Conservation (phyloP, 2,329 filamentous ascomycete genomes). For the Blastomyces emzantsi region DNA sequence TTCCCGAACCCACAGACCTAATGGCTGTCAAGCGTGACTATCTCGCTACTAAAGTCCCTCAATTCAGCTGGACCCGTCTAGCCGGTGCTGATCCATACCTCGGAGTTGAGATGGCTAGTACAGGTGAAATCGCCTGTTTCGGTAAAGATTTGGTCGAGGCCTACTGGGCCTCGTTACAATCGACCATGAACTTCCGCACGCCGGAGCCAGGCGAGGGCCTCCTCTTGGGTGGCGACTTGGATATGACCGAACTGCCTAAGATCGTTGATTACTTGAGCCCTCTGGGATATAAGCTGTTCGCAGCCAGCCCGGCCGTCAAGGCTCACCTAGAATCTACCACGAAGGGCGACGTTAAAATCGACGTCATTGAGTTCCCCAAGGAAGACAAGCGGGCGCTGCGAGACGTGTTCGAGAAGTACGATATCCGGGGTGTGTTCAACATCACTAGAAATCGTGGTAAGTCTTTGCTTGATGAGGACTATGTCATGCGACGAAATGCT, state of each 20-base stretch:
- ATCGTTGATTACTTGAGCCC: conserved; percentile 82
- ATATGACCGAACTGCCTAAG: conserved; percentile 59
- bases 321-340: conserved; percentile 63
- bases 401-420: conserved; percentile 93
- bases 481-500: conserved; percentile 96
- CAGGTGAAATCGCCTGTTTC: conserved; percentile 98
- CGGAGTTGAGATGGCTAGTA: conserved; percentile 94
- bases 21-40: conserved; percentile 89
- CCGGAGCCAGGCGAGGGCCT: conserved; percentile 92
- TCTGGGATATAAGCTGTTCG: conserved; percentile 89
- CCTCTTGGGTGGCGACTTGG: conserved; percentile 72
- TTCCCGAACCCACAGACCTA: conserved; percentile 75
- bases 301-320: conserved; percentile 75
- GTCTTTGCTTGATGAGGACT: conserved; percentile 84
- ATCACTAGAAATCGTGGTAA: conserved; percentile 74
- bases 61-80: conserved; percentile 98
- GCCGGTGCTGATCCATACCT: conserved; percentile 96
- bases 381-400: conserved; percentile 90
- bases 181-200: conserved; percentile 98
- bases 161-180: conserved; percentile 95
- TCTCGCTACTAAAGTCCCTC: conserved; percentile 92
- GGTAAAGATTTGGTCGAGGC: conserved; percentile 92
- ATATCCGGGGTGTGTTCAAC: conserved; percentile 95
- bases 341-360: conserved; percentile 61
- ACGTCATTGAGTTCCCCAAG: conserved; percentile 94